Evolutionary conservation across 805 yeast species (phyloP), one percentile per base, ranked within the genome.

Genomic region (Clavispora phyllophila): DNA sequence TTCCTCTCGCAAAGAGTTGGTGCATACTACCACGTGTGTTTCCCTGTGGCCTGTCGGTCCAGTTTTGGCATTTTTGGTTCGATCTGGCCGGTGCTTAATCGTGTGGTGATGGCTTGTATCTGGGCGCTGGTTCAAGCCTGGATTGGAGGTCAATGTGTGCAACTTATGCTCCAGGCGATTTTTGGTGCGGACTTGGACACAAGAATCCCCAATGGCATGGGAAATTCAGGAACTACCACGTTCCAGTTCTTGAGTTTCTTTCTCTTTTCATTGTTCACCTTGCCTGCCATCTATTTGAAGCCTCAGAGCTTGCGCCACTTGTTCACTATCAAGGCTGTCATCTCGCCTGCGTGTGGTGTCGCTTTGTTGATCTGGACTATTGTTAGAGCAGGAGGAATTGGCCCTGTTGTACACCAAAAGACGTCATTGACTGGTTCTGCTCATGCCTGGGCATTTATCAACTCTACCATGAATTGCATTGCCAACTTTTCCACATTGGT

Each of bases 81-180:
- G 8, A 36, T 36, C 23, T 36, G 39, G 39, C 39, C 39, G 25
- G 23, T 36, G 3, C 19, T 36, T 5, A 36, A 36, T 23, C 22
- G 39, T 4, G 39, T 36, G 32, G 39, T 36, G 15, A 36, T 36
- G 39, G 39, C 39, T 9, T 25, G 28, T 20, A 15, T 36, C 25
- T 36, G 39, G 39, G 32, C 39, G 19, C 20, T 17, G 20, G 39
- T 36, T 1, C 39, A 36, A 20, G 28, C 39, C 5, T 36, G 39
- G 39, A 36, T 36, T n/a, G 39, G 39, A 9, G 39, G 39, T 10
- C 25, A 36, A n/a, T 36, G 39, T 26, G 39, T 36, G 25, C 39
- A 36, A 33, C 28, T 36, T 5, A 36, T 36, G 39, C 20, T 36
- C 17, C 28, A 13, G 33, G 26, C 39, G 9, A 25, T 36, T 17